phyloP scores from a whole-genome alignment of 1,139 yeast genomes.

The Pneumocystis oryctolagi region DNA sequence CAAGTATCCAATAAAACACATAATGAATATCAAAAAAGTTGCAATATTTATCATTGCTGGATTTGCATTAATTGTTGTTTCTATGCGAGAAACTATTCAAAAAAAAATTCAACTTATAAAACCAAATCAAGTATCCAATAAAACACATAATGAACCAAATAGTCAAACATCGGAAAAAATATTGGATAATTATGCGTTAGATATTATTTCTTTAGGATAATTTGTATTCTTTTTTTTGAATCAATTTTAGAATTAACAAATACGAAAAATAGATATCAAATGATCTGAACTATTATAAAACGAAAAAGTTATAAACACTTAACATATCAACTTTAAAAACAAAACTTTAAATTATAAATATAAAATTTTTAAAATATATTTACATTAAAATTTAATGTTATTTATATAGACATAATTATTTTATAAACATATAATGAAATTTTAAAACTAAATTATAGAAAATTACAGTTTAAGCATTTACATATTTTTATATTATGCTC shows the following conservation, averaged over 20 bases:
- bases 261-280: background rate
- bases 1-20: background rate
- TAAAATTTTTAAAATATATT: too few relatives aligned
- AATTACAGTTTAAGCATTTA: background rate
- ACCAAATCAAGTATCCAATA: background rate
- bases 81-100: background rate
- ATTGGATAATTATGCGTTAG: background rate
- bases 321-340: background rate
- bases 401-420: too few relatives aligned
- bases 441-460: background rate
- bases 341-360: background rate
- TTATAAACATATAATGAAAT: background rate
- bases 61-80: slow-evolving; percentile 1
- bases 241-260: background rate
- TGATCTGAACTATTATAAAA: background rate
- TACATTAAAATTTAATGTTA: background rate
- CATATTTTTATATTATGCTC: background rate
- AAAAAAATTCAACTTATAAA: background rate
- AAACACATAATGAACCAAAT: background rate
- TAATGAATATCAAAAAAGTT: background rate
- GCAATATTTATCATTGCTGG: background rate
- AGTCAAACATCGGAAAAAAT: too few relatives aligned
- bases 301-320: background rate
- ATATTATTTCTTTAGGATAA: background rate
- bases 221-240: background rate